Evolutionary conservation across 768 basidiomycete species (phyloP).

Genomic region (Cyclocybe cylindracea): DNA sequence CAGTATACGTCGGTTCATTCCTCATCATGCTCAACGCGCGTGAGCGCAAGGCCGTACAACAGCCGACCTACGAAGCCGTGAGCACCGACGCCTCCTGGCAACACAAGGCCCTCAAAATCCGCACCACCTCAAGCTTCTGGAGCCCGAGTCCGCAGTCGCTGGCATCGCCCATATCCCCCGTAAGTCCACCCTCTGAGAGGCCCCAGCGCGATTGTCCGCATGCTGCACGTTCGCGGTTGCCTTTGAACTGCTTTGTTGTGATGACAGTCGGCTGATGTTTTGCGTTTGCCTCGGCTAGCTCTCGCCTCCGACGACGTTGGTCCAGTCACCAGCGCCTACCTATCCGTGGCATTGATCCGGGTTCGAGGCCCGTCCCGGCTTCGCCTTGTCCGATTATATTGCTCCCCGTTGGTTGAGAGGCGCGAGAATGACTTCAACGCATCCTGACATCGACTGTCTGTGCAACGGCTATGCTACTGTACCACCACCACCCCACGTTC

Average conservation of each 20-base stretch:
- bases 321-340: too few relatives aligned
- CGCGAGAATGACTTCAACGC: too few relatives aligned
- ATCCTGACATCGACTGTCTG: too few relatives aligned
- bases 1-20: conserved; percentile 53
- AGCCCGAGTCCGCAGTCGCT: conserved; percentile 13
- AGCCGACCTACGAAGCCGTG: not conserved
- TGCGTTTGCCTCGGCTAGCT: too few relatives aligned
- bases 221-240: not conserved
- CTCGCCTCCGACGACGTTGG: too few relatives aligned
- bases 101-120: not conserved
- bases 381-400: too few relatives aligned
- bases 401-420: too few relatives aligned
- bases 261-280: not conserved
- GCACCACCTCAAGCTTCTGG: conserved; percentile 13
- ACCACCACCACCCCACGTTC: too few relatives aligned
- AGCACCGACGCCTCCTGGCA: conserved; percentile 10
- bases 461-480: too few relatives aligned
- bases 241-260: not conserved
- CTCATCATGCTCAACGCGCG: conserved; percentile 48
- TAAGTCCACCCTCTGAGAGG: not conserved
- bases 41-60: conserved; percentile 17
- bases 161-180: not conserved
- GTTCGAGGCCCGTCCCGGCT: too few relatives aligned
- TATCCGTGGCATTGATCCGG: too few relatives aligned
- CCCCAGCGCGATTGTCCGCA: not conserved